Base-by-base conservation (phyloP, 371 early-diverging fungal genomes). In the Circinella umbellata region DNA sequence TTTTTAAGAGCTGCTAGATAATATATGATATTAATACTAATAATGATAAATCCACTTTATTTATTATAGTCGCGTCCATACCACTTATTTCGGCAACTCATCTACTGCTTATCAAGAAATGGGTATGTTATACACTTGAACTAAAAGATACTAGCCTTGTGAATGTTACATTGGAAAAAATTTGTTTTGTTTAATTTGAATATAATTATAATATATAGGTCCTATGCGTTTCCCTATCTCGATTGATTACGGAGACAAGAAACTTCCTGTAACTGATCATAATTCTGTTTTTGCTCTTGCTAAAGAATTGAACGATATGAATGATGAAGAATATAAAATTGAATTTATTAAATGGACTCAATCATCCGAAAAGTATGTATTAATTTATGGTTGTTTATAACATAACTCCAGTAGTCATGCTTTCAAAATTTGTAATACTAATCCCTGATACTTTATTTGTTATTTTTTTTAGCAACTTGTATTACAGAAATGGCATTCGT, bases 331-430 rank as follows among this genome's bases (percentile, higher is more conserved):
- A n/a, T 61, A 72, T 38, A 68, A 76, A 34, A 68, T 79, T 35
- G 77, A 79, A 14, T 76, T 76, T 59, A 76, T 79, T 49, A 69
- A 74, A 34, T 79, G 75, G 75, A 69, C 74, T 35, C 76, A 76
- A 39, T 62, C 67, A 18, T 67, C 64, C 11, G 51, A 68, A 11
- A 78, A 75, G 78, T 78, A 73, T 67, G 73, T 62, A 8, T 18
- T 63, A 4, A 37, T 57, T 27, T 27, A 1, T 27, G 27, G 27
- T 27, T 27, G 27, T 27, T 27, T 27, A 27, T 27, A 27, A 27
- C 27, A 27, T 27, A 27, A 27, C 2, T 27, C 27, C 27, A 27
- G 27, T 27, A n/a, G 1, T 27, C 27, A 27, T 27, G 27, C 27
- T 27, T 27, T 27, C 27, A 27, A 2, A 27, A 27, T 27, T 27